A percentile compares a stretch with the other conserved stretches of the same genome.
phyloP scores from a whole-genome alignment of 345 rosid species.

The Cardamine resedifolia region DNA sequence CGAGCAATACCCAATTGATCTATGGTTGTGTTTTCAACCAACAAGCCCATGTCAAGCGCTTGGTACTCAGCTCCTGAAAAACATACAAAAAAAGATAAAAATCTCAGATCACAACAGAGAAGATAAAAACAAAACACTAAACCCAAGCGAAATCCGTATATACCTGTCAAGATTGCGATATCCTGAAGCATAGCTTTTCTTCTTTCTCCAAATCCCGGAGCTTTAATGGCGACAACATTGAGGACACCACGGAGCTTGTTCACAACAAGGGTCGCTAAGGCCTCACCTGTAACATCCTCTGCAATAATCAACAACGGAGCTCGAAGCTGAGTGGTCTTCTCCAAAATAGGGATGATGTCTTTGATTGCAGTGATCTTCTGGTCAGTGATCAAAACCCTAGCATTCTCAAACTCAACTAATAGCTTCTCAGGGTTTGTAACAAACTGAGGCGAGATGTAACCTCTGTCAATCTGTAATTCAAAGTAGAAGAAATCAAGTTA shows the following conservation, averaged over 20 bases:
- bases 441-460: conserved; percentile 93
- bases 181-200: conserved; percentile 97
- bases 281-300: conserved; percentile 96
- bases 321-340: conserved; percentile 90
- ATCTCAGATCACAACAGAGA: neutral
- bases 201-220: conserved; percentile 97
- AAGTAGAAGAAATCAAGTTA: neutral
- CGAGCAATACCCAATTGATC: conserved; percentile 91
- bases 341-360: conserved; percentile 88
- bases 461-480: conserved; percentile 78
- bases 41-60: conserved; percentile 81
- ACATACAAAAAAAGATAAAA: neutral
- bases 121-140: neutral
- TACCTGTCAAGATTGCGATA: conserved; percentile 92
- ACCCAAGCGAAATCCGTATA: neutral
- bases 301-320: conserved; percentile 92
- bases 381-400: conserved; percentile 85
- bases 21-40: conserved; percentile 64
- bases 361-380: conserved; percentile 92
- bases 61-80: conserved; percentile 84
- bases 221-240: conserved; percentile 92
- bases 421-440: conserved; percentile 93
- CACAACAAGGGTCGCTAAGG: conserved; percentile 91
- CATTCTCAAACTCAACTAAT: conserved; percentile 91
- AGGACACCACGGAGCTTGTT: conserved; percentile 92